These are phyloP conservation scores for Penicillium pancosmium DNA, from an alignment of 495 filamentous ascomycete genomes.

Conservation along the genomic window DNA sequence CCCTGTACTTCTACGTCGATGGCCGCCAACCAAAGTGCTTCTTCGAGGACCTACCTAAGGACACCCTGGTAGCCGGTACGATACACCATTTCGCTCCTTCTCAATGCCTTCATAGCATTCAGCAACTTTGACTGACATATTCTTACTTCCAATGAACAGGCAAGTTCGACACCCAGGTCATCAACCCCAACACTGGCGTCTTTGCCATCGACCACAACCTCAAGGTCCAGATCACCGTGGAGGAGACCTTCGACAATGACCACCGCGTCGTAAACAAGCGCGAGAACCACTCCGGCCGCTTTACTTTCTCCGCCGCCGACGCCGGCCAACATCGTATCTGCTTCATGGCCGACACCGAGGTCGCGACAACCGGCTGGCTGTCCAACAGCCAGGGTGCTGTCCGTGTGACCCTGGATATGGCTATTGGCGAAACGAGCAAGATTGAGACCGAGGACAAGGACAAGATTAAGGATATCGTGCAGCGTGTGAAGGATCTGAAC, in stretches of 20 bases:
- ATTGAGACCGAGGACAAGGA: slow-evolving; percentile 94
- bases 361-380: slow-evolving; percentile 68
- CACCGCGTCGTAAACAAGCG: slow-evolving; percentile 91
- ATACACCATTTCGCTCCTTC: not conserved
- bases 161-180: slow-evolving; percentile 82
- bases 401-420: slow-evolving; percentile 84
- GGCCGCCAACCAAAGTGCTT: slow-evolving; percentile 75
- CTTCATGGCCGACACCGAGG: slow-evolving; percentile 76
- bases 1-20: slow-evolving; percentile 96
- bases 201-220: slow-evolving; percentile 73
- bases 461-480: slow-evolving; percentile 89
- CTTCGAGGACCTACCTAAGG: slow-evolving; percentile 97
- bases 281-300: slow-evolving; percentile 74
- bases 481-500: slow-evolving; percentile 89
- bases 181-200: slow-evolving; percentile 60
- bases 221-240: slow-evolving; percentile 86
- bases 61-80: slow-evolving; percentile 90
- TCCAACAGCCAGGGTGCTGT: slow-evolving; percentile 70
- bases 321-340: slow-evolving; percentile 93
- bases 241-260: slow-evolving; percentile 97
- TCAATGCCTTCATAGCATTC: not conserved
- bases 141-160: slow-evolving; percentile 45
- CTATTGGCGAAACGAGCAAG: slow-evolving; percentile 91
- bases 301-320: slow-evolving; percentile 95
- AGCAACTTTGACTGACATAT: not conserved